A percentile compares a stretch with the other conserved stretches of the same genome.
These are phyloP conservation scores for Periconia sp. DNA, from an alignment of 2,329 filamentous ascomycete genomes.

Conservation along the genomic window DNA sequence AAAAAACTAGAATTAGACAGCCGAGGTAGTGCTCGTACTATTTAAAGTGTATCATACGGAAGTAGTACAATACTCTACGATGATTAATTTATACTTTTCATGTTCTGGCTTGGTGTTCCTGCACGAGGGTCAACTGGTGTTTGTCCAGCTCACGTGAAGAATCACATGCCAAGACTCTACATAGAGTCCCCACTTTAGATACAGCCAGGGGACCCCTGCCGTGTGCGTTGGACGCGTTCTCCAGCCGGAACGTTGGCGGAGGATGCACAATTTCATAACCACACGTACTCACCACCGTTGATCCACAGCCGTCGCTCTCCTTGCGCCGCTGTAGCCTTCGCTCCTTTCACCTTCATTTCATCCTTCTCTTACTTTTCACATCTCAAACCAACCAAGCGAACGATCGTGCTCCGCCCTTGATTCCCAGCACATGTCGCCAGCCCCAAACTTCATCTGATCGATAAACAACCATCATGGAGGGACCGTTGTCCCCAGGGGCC, in stretches of 20 bases:
- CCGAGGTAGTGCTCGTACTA: too few relatives aligned
- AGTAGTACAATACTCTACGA: too few relatives aligned
- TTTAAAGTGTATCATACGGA: too few relatives aligned
- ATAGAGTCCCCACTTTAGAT: too few relatives aligned
- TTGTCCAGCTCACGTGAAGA: too few relatives aligned
- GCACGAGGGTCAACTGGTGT: too few relatives aligned
- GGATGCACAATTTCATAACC: background rate
- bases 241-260: too few relatives aligned
- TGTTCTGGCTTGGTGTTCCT: too few relatives aligned
- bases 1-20: too few relatives aligned
- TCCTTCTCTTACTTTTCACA: slow-evolving; percentile 1
- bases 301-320: slow-evolving; percentile 19
- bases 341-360: slow-evolving; percentile 5
- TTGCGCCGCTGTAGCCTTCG: slow-evolving; percentile 10
- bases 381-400: too few relatives aligned
- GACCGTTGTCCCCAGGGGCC: slow-evolving; percentile 44
- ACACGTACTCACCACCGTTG: background rate
- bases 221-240: background rate
- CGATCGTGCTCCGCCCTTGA: slow-evolving; percentile 3
- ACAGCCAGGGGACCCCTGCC: slow-evolving; percentile 1
- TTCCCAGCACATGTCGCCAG: slow-evolving; percentile 35
- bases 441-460: slow-evolving; percentile 25
- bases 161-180: too few relatives aligned
- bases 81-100: too few relatives aligned
- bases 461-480: slow-evolving; percentile 37